Conservation (phyloP, 495 filamentous ascomycete genomes). For the Penicillium egyptiacum region DNA sequence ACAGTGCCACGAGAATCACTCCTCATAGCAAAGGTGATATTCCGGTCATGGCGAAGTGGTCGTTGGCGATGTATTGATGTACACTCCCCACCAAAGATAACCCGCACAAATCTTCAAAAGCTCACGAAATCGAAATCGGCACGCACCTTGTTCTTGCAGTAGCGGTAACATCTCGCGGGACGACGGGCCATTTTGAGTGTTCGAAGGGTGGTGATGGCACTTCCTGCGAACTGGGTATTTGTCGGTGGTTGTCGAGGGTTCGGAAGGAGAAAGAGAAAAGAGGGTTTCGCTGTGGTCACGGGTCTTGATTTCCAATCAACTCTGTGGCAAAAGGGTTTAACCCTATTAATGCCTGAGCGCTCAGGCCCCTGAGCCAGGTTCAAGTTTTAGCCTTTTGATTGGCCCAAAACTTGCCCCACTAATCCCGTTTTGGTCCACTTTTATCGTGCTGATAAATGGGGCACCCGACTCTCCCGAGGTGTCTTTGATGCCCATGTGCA, state of each 20-base stretch:
- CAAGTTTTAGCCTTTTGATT: conserved; percentile 16
- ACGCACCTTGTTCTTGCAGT: conserved; percentile 99
- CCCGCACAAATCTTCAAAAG: conserved; percentile 32
- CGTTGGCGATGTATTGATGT: conserved; percentile 10
- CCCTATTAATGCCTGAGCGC: conserved; percentile 41
- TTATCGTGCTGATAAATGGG: background rate
- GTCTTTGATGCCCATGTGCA: background rate
- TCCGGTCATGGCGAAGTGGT: conserved; percentile 2
- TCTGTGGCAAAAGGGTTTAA: conserved; percentile 51
- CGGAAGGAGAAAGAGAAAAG: conserved; percentile 39
- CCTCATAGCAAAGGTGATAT: background rate
- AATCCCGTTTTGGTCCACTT: background rate
- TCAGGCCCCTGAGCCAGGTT: conserved; percentile 19
- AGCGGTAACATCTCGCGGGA: conserved; percentile 98
- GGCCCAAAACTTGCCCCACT: background rate
- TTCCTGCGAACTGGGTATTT: conserved; percentile 52
- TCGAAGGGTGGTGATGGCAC: conserved; percentile 56
- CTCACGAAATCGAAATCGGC: conserved; percentile 22
- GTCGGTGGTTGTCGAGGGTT: conserved; percentile 45
- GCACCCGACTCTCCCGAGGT: background rate
- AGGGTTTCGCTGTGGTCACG: conserved; percentile 29
- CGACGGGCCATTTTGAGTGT: conserved; percentile 93
- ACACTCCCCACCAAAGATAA: conserved; percentile 37
- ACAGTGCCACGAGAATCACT: background rate
- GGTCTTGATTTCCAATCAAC: conserved; percentile 54